Evolutionary conservation across 202 grass and related monocot species (phyloP).

Genomic region (Dendrocalamus latiflorus): DNA sequence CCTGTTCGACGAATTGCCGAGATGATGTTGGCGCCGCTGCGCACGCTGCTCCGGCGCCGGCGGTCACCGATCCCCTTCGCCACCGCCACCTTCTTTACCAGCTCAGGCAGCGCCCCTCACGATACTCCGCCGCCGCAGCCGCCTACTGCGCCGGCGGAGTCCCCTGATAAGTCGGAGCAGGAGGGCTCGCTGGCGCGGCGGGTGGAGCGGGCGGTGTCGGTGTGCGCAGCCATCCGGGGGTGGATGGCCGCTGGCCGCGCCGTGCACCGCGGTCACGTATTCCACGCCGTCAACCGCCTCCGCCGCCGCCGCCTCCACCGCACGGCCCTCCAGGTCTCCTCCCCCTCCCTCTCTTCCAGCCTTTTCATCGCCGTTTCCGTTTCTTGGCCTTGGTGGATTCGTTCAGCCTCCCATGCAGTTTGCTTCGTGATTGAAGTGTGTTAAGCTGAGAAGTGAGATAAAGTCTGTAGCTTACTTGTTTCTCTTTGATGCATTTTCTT

Average conservation of each 20-base stretch:
- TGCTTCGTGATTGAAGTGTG: no score
- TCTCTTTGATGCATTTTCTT: no score
- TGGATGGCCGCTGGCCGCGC: constrained; percentile 70
- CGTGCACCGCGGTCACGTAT: constrained; percentile 76
- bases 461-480: no score
- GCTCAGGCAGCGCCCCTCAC: background rate
- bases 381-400: background rate
- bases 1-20: background rate
- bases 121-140: background rate
- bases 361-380: background rate
- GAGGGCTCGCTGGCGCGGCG: constrained; percentile 50
- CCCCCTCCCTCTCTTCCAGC: background rate
- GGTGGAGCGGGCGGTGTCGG: constrained; percentile 70
- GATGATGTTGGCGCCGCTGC: constrained; percentile 17
- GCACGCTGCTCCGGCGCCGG: constrained; percentile 31
- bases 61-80: background rate
- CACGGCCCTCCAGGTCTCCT: constrained; percentile 72
- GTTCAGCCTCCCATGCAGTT: background rate
- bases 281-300: constrained; percentile 83
- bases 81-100: constrained; percentile 31
- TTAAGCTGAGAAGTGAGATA: no score
- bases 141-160: background rate
- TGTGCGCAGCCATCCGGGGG: constrained; percentile 55
- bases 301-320: constrained; percentile 52
- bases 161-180: background rate